A percentile compares a stretch with the other conserved stretches of the same genome.
phyloP scores from a whole-genome alignment of 2,329 filamentous ascomycete genomes.

The Alternaria novae-zelandiae region DNA sequence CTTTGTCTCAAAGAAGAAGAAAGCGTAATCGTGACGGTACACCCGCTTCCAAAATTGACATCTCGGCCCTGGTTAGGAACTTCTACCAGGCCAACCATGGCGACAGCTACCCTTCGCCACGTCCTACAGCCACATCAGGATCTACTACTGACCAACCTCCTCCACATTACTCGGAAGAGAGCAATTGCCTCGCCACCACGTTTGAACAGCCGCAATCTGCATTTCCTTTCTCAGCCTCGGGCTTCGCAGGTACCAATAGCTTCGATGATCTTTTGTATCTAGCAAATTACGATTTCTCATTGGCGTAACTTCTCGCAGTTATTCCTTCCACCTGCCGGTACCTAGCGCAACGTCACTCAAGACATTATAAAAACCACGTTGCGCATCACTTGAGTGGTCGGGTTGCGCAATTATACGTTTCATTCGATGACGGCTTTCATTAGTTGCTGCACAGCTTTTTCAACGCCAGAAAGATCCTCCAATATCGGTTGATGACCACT shows the following conservation, averaged over 20 bases:
- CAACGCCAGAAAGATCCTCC: background rate
- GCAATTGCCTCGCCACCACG: background rate
- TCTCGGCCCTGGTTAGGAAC: background rate
- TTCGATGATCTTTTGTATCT: background rate
- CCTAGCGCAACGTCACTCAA: background rate
- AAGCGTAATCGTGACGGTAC: background rate
- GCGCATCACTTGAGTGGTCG: too few relatives aligned
- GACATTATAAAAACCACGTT: accelerated
- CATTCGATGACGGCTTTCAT: background rate
- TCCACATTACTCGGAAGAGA: background rate
- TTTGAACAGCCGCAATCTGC: background rate
- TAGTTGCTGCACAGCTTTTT: background rate
- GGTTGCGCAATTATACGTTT: too few relatives aligned
- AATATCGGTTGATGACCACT: background rate
- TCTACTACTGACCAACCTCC: background rate
- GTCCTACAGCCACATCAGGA: background rate
- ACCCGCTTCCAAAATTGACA: background rate
- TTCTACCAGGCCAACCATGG: background rate
- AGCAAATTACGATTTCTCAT: background rate
- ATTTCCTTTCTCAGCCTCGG: background rate
- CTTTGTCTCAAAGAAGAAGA: background rate
- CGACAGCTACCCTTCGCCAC: background rate
- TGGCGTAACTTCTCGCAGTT: background rate
- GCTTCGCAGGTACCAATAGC: background rate
- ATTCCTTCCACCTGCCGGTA: accelerated